A percentile compares a stretch with the other conserved stretches of the same genome.
These are phyloP conservation scores for Pyrenophora teres DNA, from an alignment of 2,329 filamentous ascomycete genomes.

Conservation along the genomic window DNA sequence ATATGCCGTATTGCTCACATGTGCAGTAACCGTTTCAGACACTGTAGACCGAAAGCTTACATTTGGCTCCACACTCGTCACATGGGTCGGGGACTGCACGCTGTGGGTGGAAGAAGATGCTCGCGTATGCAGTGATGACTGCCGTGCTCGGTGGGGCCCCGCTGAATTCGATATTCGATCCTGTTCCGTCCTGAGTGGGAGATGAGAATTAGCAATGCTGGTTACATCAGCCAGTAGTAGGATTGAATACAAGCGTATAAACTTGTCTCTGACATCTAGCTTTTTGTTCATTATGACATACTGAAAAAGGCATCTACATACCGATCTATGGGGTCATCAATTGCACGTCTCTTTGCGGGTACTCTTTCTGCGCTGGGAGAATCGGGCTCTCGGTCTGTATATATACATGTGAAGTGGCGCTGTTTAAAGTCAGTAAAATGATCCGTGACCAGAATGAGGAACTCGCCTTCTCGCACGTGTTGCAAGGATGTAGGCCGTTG, in stretches of 20 bases:
- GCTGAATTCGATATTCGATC: conserved; percentile 29
- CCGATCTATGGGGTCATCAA: conserved; percentile 25
- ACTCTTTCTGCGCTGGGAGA: conserved; percentile 47
- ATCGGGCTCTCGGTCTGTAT: conserved; percentile 43
- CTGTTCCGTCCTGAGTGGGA: conserved; percentile 18
- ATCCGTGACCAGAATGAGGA: neutral
- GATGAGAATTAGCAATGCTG: neutral
- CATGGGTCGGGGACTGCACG: conserved; percentile 4
- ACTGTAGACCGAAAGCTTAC: conserved; percentile 23
- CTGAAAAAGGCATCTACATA: neutral
- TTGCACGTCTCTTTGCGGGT: conserved; percentile 39
- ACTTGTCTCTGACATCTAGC: too few relatives aligned
- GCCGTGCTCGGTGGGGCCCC: conserved; percentile 23
- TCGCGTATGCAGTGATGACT: conserved; percentile 20
- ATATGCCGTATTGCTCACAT: conserved; percentile 29
- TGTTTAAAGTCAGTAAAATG: conserved; percentile 28
- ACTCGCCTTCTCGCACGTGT: conserved; percentile 61
- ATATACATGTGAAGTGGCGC: conserved; percentile 49
- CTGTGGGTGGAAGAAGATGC: conserved; percentile 23
- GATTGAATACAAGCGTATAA: too few relatives aligned
- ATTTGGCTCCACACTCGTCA: conserved; percentile 27
- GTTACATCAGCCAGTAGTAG: neutral
- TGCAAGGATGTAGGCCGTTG: conserved; percentile 63
- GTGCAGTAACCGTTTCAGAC: conserved; percentile 32
- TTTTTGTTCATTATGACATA: neutral